These are phyloP conservation scores for Fennellomyces sp. DNA, from an alignment of 371 early-diverging fungal genomes.

Conservation along the genomic window DNA sequence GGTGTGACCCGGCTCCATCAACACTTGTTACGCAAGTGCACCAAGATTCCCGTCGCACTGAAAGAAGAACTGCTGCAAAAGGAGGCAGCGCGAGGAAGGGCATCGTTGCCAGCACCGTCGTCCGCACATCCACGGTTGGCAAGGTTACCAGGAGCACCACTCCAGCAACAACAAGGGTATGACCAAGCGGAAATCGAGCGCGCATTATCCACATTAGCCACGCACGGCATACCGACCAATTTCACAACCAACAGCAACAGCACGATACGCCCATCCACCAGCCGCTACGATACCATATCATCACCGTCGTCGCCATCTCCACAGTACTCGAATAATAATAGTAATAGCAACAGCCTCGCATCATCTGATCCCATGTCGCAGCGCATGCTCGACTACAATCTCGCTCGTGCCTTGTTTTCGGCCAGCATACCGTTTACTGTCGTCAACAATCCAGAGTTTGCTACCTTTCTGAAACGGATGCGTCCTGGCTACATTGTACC, in stretches of 20 bases:
- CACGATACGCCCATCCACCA: neutral
- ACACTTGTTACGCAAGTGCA: conserved; percentile 35
- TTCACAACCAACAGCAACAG: conserved; percentile 1
- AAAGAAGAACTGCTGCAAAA: conserved; percentile 26
- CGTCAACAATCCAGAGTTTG: conserved; percentile 33
- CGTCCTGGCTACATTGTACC: conserved; percentile 38
- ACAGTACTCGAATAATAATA: neutral
- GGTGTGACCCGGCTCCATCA: conserved; percentile 41
- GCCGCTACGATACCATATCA: neutral
- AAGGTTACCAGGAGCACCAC: neutral
- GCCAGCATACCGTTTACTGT: conserved; percentile 31
- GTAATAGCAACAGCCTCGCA: neutral
- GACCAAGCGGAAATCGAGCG: conserved; percentile 6
- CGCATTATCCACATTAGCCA: conserved; percentile 5
- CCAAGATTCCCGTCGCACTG: conserved; percentile 21
- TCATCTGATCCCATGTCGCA: conserved; percentile 6
- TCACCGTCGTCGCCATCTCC: neutral
- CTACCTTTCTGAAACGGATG: conserved; percentile 33
- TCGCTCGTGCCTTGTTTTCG: conserved; percentile 44
- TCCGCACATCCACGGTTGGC: neutral
- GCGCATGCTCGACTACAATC: conserved; percentile 28
- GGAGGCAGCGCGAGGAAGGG: conserved; percentile 8
- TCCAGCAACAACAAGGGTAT: neutral
- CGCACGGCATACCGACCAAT: neutral
- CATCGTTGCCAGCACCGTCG: neutral